Evolutionary conservation across 305 asterid genomes (phyloP), one percentile per base, ranked within the genome.

Genomic region (Fraxinus baroniana): DNA sequence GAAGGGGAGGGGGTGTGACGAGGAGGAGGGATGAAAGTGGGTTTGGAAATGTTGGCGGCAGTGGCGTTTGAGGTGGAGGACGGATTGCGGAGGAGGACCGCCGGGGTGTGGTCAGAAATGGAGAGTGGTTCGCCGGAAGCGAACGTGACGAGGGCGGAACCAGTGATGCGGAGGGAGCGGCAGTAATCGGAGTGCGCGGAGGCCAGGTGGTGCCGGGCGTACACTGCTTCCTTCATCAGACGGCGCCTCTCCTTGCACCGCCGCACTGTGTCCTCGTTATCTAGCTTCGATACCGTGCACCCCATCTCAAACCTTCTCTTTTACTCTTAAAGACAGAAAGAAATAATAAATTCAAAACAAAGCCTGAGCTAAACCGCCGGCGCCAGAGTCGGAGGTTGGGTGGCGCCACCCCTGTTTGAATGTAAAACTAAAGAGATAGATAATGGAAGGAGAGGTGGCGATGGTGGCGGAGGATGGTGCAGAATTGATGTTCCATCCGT

Each of bases 241-340:
- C 95, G 94, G 85, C 97, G 94, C 32, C 99, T 97, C 62, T 94
- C 98, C 92, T 96, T 96, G 89, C 99, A 96, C 62, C 98, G 94
- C 70, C 93, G 93, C 57, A 96, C 98, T 0, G 98, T 94, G 80
- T 96, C 98, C 88, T 94, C 94, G 84, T 92, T 94, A 76, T 93
- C 97, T 76, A 96, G 94, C 94, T 96, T 96, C 68, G 99, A 96
- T 76, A 92, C 93, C 75, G 94, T 46, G 89, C 99, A 96, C 17
- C 99, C 99, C 98, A 96, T 95, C 57, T 71, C n/a, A n/a, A n/a
- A n/a, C n/a, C n/a, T n/a, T 55, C 60, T 37, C 36, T n/a, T 36
- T 49, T 37, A 39, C 68, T 18, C 7, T 1, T 9, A 36, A 35
- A 6, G 41, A 24, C 73, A 8, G 3, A 24, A 78, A 44, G 55